Conservation (phyloP, 2,329 filamentous ascomycete genomes). For the Colletotrichum higginsianum region DNA sequence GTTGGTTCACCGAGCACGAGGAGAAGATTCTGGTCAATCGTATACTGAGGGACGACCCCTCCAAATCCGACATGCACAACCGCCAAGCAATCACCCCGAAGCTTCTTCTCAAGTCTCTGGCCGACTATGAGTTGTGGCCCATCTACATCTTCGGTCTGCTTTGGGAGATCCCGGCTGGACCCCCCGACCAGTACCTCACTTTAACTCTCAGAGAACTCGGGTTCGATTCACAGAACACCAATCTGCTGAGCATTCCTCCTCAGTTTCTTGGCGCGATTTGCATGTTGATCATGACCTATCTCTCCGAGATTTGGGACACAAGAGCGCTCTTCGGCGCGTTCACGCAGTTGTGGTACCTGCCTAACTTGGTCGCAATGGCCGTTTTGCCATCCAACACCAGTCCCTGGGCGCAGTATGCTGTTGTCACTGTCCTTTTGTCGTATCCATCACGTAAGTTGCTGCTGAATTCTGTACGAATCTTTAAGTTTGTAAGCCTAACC, state of each 20-base stretch:
- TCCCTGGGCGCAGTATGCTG: conserved; percentile 50
- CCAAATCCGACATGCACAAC: conserved; percentile 69
- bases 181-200: conserved; percentile 48
- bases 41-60: conserved; percentile 68
- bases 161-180: conserved; percentile 52
- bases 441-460: conserved; percentile 49
- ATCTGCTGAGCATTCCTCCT: conserved; percentile 49
- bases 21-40: conserved; percentile 72
- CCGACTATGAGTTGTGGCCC: conserved; percentile 71
- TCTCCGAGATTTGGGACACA: conserved; percentile 51
- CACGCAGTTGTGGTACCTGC: conserved; percentile 53
- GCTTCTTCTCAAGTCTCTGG: conserved; percentile 62
- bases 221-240: conserved; percentile 63
- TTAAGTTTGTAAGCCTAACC: conserved; percentile 47
- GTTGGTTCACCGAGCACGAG: conserved; percentile 71
- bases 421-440: conserved; percentile 51
- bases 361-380: conserved; percentile 51
- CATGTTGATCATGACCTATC: conserved; percentile 48
- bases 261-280: conserved; percentile 41
- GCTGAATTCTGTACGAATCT: too few relatives aligned
- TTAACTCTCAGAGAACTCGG: conserved; percentile 46
- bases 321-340: conserved; percentile 50
- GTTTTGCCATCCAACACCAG: conserved; percentile 48
- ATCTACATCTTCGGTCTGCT: conserved; percentile 64
- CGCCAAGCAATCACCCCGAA: conserved; percentile 64